Conservation (phyloP, 2,329 filamentous ascomycete genomes). For the Nemania diffusa region DNA sequence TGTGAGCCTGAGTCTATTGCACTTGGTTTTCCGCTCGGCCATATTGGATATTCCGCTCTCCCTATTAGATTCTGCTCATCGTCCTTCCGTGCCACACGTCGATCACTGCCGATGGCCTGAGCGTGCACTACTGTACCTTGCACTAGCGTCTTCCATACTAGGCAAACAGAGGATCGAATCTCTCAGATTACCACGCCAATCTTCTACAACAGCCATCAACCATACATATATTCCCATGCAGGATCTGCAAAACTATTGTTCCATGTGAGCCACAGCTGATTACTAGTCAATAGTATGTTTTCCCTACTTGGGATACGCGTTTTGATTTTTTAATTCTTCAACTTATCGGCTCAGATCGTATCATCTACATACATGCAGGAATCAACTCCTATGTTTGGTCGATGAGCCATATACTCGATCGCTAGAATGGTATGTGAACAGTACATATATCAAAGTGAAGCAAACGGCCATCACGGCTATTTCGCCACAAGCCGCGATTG, state of each 20-base stretch:
- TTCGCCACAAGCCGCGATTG: too few relatives aligned
- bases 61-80: too few relatives aligned
- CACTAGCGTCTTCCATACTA: slow-evolving; percentile 3
- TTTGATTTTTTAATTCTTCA: neutral
- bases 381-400: neutral
- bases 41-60: neutral
- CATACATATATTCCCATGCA: slow-evolving; percentile 1
- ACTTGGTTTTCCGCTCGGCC: neutral
- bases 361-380: neutral
- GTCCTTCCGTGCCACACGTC: neutral
- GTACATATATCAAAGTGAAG: neutral
- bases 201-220: slow-evolving; percentile 18
- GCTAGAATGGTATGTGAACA: too few relatives aligned
- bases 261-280: slow-evolving; percentile 4
- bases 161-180: neutral
- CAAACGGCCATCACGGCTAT: neutral
- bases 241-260: slow-evolving; percentile 27
- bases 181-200: slow-evolving; percentile 5
- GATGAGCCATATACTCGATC: neutral
- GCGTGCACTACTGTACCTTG: neutral
- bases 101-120: neutral
- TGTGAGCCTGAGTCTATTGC: too few relatives aligned
- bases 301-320: neutral
- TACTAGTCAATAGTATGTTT: neutral
- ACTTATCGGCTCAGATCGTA: neutral